phyloP scores from a whole-genome alignment of 441 rosid species.

The Populus hybrid region DNA sequence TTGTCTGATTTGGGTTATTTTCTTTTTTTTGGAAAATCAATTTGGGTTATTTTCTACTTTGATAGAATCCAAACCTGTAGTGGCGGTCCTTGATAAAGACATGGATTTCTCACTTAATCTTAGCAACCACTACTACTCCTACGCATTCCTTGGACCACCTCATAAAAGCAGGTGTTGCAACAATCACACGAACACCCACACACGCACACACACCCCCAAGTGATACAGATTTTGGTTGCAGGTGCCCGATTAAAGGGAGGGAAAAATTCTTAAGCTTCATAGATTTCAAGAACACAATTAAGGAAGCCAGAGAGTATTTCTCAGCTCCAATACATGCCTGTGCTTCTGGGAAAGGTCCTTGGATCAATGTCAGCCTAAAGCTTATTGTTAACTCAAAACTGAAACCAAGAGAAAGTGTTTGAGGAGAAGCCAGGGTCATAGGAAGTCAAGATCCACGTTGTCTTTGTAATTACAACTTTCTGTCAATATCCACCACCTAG shows the following conservation, averaged over 20 bases:
- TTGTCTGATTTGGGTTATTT: background rate
- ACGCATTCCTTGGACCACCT: conserved; percentile 27
- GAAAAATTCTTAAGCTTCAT: conserved; percentile 16
- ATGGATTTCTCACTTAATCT: conserved; percentile 9
- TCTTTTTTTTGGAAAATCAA: background rate
- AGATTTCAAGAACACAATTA: conserved; percentile 9
- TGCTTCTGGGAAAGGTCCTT: conserved; percentile 4
- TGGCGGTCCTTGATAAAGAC: conserved; percentile 25
- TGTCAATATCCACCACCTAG: conserved; percentile 35
- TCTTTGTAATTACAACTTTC: background rate
- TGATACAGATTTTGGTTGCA: background rate
- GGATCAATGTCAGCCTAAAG: conserved; percentile 9
- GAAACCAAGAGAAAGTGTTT: background rate
- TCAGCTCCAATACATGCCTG: conserved; percentile 1
- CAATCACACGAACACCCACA: background rate
- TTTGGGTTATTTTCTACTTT: background rate
- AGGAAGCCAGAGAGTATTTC: conserved; percentile 4
- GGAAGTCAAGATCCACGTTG: background rate
- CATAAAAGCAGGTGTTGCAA: background rate
- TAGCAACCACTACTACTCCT: conserved; percentile 13
- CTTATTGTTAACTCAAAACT: conserved; percentile 17
- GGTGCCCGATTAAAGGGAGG: background rate
- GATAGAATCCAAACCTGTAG: conserved; percentile 19
- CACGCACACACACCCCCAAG: background rate
- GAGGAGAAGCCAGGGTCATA: conserved; percentile 3